Evolutionary conservation across 306 rosid genomes (phyloP).

Genomic region (Macrotyloma uniflorum): DNA sequence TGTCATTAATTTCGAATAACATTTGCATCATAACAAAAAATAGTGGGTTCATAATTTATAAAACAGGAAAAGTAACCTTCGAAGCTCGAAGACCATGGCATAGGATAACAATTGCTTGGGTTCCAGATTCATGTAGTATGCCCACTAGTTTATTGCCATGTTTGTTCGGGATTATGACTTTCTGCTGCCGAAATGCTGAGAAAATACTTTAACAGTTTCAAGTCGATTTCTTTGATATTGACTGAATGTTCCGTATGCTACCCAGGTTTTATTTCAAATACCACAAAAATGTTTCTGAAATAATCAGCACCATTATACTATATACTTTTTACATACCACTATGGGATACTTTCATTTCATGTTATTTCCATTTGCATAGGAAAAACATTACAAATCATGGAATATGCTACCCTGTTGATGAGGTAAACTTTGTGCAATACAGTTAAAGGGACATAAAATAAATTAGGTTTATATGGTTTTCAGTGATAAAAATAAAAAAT

Average conservation of each 20-base stretch:
- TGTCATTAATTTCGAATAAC: neutral
- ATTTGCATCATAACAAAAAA: neutral
- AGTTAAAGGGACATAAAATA: neutral
- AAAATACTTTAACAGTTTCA: constrained; percentile 19
- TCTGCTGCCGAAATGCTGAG: constrained; percentile 53
- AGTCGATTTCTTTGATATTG: constrained; percentile 6
- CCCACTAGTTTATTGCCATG: constrained; percentile 72
- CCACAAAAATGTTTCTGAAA: neutral
- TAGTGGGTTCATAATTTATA: neutral
- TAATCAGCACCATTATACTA: neutral
- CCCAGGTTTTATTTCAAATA: neutral
- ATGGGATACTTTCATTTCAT: neutral
- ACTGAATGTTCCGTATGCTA: constrained; percentile 5
- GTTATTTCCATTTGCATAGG: neutral
- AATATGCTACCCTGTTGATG: neutral
- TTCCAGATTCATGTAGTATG: constrained; percentile 70
- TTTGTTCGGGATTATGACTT: constrained; percentile 59
- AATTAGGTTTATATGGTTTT: neutral
- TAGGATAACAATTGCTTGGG: constrained; percentile 60
- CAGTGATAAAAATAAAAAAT: neutral
- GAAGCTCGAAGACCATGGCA: constrained; percentile 74
- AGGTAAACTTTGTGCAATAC: neutral
- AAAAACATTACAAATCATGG: neutral
- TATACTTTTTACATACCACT: neutral
- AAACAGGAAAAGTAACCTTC: constrained; percentile 51